These are phyloP conservation scores for Barnettozyma salicaria DNA, from an alignment of 805 yeast species.

Conservation along the genomic window DNA sequence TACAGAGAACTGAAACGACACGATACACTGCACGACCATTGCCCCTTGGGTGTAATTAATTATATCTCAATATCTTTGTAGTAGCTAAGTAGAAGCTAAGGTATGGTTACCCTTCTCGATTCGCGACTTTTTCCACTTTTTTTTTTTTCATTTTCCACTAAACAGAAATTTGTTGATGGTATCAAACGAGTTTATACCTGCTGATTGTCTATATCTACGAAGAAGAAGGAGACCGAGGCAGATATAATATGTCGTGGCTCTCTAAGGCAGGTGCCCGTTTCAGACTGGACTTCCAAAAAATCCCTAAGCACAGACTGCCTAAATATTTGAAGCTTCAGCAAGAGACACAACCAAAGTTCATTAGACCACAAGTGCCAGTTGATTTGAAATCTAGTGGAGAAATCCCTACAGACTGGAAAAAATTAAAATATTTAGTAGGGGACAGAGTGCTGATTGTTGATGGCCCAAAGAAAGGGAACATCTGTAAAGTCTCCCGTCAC, in stretches of 20 bases:
- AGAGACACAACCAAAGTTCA: slow-evolving; percentile 32
- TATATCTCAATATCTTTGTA: too few species aligned
- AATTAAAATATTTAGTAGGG: slow-evolving; percentile 64
- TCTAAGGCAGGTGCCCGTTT: slow-evolving; percentile 35
- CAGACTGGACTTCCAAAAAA: slow-evolving; percentile 26
- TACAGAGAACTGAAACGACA: slow-evolving; percentile 58
- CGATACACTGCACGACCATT: too few species aligned
- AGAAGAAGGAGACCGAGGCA: not conserved
- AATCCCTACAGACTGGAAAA: slow-evolving; percentile 39
- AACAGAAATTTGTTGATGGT: too few species aligned
- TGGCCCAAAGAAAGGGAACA: slow-evolving; percentile 70
- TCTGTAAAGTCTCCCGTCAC: slow-evolving; percentile 60
- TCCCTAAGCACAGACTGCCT: slow-evolving; percentile 28
- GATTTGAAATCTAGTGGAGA: slow-evolving; percentile 27
- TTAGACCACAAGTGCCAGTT: slow-evolving; percentile 29
- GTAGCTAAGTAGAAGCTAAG: too few species aligned
- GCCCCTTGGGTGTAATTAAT: too few species aligned
- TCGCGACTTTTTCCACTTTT: not conserved
- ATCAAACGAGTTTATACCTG: too few species aligned
- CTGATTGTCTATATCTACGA: not conserved
- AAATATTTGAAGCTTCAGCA: slow-evolving; percentile 27
- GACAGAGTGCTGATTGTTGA: slow-evolving; percentile 68
- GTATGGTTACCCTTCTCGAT: not conserved
- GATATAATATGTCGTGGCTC: slow-evolving; percentile 22
- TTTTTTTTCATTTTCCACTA: not conserved